Percentiles rank a stretch among this genome's conserved stretches.
phyloP scores from a whole-genome alignment of 129 eudicot genomes.

The carrot (Daucus carota) region DH1_v3.0 NC_030387.2:5455001-5455500 shows the following conservation, averaged over 20 bases:
- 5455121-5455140: background rate
- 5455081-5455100: background rate
- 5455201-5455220: conserved; percentile 7
- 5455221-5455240: conserved; percentile 6
- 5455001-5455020: background rate
- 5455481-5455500: background rate
- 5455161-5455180: conserved; percentile 1
- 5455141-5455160: background rate
- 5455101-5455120: background rate
- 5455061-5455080: background rate
- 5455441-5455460: background rate
- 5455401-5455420: conserved; percentile 7
- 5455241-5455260: conserved; percentile 3
- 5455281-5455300: background rate
- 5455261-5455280: conserved; percentile 2
- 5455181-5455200: conserved; percentile 6
- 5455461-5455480: background rate
- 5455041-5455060: background rate
- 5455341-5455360: conserved; percentile 1
- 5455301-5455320: background rate
- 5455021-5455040: background rate
- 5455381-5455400: background rate
- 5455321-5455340: background rate
- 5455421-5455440: background rate
- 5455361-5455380: conserved; percentile 9